Base-by-base conservation (phyloP, 2,329 filamentous ascomycete genomes). In the Monilinia fructigena region DNA sequence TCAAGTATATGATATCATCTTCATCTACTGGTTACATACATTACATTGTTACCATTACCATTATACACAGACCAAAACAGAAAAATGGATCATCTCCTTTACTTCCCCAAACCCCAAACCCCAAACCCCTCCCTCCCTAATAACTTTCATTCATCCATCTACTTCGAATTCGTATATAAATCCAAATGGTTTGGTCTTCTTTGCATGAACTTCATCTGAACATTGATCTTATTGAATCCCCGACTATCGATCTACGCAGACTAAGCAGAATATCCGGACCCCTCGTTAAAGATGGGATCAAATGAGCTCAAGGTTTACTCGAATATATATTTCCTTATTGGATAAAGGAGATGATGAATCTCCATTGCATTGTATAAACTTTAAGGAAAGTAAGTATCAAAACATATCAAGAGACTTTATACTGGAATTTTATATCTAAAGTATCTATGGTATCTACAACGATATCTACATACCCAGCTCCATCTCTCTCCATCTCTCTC, bases 141-240 rank as follows among this genome's bases (percentile, higher is more conserved):
- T 47, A 45, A 14, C 55, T 58, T 26, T 58, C 55, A 61, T 61
- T 45, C 7, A 7, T 48, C 47, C 23, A 31, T 55, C 28, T 3
- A 14, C 10, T 2, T 42, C 14, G 23, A 23, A 23, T 23, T 23
- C 1, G 23, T 28, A 28, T 28, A 42, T 42, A 5, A 26, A 55
- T 53, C 10, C 40, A 12, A 42, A 42, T 10, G 12, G 4, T 42
- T 11, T 42, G 31, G 31, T 42, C 40, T 42, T 54, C 23, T 63
- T 54, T 63, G 61, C 61, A 63, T 63, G 61, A 63, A 63, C 26
- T 55, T 63, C 61, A 63, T 63, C 61, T 63, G 61, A 63, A 63
- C 35, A 55, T 45, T 47, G 26, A 55, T n/a, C 48, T 28, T 26
- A 42, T 20, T 3, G 31, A 55, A 12, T 42, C 48, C 56, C 38